Evolutionary conservation across 148 eudicot species (phyloP).

Genomic region (Drosera capensis): DNA sequence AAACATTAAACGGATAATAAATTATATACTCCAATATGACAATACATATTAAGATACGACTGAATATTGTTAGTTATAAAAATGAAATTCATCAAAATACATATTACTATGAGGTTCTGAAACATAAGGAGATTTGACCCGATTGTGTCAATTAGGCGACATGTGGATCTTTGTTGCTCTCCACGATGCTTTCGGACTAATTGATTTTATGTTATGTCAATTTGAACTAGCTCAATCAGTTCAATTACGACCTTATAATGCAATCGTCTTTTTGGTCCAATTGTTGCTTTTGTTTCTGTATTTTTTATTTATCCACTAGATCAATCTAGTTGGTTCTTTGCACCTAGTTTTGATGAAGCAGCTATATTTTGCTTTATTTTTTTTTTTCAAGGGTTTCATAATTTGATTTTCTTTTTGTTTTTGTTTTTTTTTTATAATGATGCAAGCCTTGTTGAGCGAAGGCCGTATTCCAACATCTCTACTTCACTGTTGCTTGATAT

Average conservation of each 20-base stretch:
- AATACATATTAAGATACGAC: too few species aligned
- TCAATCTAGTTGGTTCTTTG: too few species aligned
- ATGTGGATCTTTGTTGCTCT: slow-evolving; percentile 5
- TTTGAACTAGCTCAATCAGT: slow-evolving; percentile 2
- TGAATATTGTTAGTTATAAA: too few species aligned
- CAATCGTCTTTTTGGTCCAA: slow-evolving; percentile 5
- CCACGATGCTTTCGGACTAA: not conserved
- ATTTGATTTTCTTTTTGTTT: too few species aligned
- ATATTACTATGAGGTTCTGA: too few species aligned
- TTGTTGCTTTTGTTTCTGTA: not conserved
- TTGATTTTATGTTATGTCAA: slow-evolving; percentile 3
- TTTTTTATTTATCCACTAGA: not conserved
- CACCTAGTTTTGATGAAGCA: too few species aligned
- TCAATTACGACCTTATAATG: slow-evolving; percentile 7
- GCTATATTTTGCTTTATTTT: not conserved
- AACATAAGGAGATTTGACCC: slow-evolving; percentile 1
- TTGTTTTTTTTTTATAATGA: too few species aligned
- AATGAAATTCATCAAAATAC: too few species aligned
- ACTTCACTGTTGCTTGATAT: too few species aligned
- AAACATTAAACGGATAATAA: too few species aligned
- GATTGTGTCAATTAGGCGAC: slow-evolving; percentile 6
- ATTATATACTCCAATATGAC: too few species aligned
- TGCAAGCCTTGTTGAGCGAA: not conserved
- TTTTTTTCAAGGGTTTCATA: not conserved
- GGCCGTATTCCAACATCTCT: too few species aligned